A percentile compares a stretch with the other conserved stretches of the same genome.
Evolutionary conservation across 169 alveolate genomes (phyloP).

Genomic region (Plasmodium inui): DNA sequence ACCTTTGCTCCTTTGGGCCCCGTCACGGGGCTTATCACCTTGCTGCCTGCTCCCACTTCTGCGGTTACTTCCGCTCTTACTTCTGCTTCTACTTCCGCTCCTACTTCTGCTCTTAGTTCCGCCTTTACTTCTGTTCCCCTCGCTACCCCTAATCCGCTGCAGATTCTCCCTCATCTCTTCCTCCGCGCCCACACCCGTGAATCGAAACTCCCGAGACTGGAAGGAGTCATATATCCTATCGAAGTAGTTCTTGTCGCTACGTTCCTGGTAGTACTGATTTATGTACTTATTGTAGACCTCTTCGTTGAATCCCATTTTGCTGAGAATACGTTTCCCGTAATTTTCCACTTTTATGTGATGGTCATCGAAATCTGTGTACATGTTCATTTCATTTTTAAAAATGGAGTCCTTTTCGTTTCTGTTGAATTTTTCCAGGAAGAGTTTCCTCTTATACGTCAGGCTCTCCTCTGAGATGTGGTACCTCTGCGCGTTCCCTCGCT

Average conservation of each 20-base stretch:
- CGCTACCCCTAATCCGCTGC: slow-evolving; percentile 15
- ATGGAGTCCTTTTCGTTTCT: slow-evolving; percentile 34
- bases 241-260: slow-evolving; percentile 37
- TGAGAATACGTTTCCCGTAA: slow-evolving; percentile 32
- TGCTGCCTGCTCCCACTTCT: neutral
- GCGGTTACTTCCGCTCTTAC: neutral
- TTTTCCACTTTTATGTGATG: slow-evolving; percentile 47
- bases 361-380: slow-evolving; percentile 62
- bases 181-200: slow-evolving; percentile 75
- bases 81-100: neutral
- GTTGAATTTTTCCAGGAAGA: slow-evolving; percentile 24
- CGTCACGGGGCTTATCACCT: neutral
- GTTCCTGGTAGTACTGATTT: slow-evolving; percentile 55
- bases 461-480: slow-evolving; percentile 21
- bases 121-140: neutral
- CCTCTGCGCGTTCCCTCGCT: neutral
- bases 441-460: slow-evolving; percentile 62
- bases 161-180: slow-evolving; percentile 63
- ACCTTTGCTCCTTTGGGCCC: neutral
- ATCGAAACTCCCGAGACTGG: slow-evolving; percentile 33
- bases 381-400: slow-evolving; percentile 46
- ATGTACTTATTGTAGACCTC: slow-evolving; percentile 49
- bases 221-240: slow-evolving; percentile 46
- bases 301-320: slow-evolving; percentile 69
- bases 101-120: neutral